Percentiles rank a stretch among this genome's conserved stretches.
Evolutionary conservation across 2,329 filamentous ascomycete species (phyloP).

Genomic region (Epichloe scottii): DNA sequence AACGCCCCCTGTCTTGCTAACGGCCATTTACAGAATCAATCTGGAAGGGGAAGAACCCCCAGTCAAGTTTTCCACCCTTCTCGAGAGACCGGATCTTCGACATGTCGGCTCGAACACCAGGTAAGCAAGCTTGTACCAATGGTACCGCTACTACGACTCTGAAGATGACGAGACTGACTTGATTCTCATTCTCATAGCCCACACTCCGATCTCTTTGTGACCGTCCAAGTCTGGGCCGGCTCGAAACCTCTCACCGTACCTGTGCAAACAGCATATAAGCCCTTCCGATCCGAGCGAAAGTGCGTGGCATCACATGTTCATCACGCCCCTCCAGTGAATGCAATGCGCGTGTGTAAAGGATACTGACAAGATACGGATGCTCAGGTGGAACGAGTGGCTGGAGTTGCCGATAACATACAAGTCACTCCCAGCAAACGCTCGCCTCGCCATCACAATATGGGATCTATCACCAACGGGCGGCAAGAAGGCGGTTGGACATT

Average conservation of each 20-base stretch:
- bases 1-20: slow-evolving; percentile 10
- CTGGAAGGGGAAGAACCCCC: slow-evolving; percentile 32
- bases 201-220: slow-evolving; percentile 83
- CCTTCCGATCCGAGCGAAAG: slow-evolving; percentile 65
- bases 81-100: slow-evolving; percentile 67
- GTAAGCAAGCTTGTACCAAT: slow-evolving; percentile 26
- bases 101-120: slow-evolving; percentile 79
- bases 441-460: slow-evolving; percentile 89
- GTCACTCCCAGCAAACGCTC: slow-evolving; percentile 66
- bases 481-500: slow-evolving; percentile 57
- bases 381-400: slow-evolving; percentile 92
- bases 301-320: slow-evolving; percentile 16
- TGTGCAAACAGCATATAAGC: slow-evolving; percentile 83
- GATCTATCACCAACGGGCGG: slow-evolving; percentile 75
- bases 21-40: slow-evolving; percentile 27
- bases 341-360: not conserved
- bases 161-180: slow-evolving; percentile 12
- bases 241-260: slow-evolving; percentile 90
- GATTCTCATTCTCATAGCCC: slow-evolving; percentile 33
- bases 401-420: slow-evolving; percentile 75
- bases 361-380: not conserved
- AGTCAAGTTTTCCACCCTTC: slow-evolving; percentile 50
- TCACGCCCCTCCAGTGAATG: not conserved
- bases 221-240: slow-evolving; percentile 86
- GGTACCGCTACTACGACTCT: not conserved